Evolutionary conservation across 805 yeast genomes (phyloP).

Genomic region (Ogataea allantospora): DNA sequence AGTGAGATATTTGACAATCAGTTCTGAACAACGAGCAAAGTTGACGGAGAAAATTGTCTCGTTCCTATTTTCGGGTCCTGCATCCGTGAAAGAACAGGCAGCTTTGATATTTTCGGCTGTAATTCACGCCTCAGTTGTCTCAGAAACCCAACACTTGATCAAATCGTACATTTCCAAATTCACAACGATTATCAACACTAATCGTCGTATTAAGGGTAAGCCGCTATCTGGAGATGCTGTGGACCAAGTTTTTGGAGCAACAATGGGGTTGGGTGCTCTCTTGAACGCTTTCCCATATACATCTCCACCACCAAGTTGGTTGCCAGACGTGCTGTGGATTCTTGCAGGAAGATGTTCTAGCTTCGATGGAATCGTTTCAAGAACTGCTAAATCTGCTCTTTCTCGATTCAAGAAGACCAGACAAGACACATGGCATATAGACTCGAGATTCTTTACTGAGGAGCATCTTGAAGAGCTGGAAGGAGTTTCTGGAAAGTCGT

Average conservation of each 20-base stretch:
- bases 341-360: conserved; percentile 71
- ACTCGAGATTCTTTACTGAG: conserved; percentile 66
- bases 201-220: conserved; percentile 27
- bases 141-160: conserved; percentile 43
- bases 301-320: conserved; percentile 91
- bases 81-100: conserved; percentile 74
- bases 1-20: conserved; percentile 58
- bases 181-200: conserved; percentile 40
- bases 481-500: conserved; percentile 91
- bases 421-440: conserved; percentile 96
- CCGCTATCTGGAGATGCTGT: conserved; percentile 42
- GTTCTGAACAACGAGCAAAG: conserved; percentile 42
- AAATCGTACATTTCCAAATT: conserved; percentile 43
- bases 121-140: conserved; percentile 60
- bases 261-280: conserved; percentile 84
- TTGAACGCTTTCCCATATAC: conserved; percentile 86
- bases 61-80: conserved; percentile 58
- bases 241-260: conserved; percentile 72
- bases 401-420: conserved; percentile 87
- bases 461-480: conserved; percentile 88
- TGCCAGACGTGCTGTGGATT: conserved; percentile 67
- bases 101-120: conserved; percentile 76
- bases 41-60: conserved; percentile 52
- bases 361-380: conserved; percentile 75
- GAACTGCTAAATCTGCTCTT: conserved; percentile 75